Evolutionary conservation across 805 yeast genomes (phyloP).

Genomic region (Wickerhamiella slavikovae): DNA sequence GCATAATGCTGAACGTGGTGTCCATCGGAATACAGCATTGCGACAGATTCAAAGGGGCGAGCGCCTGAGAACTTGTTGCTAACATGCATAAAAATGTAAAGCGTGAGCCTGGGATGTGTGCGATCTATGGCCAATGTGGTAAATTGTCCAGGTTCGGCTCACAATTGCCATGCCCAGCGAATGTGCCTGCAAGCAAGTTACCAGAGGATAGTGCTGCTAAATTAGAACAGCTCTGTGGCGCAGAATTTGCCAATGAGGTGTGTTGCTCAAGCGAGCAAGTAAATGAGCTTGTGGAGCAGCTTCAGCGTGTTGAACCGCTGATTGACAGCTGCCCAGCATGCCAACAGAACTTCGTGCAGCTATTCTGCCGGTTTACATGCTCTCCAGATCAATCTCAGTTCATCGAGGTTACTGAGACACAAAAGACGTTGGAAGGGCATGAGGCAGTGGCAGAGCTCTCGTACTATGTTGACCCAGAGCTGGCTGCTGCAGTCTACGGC

Average conservation of each 20-base stretch:
- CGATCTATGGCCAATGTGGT: slow-evolving; percentile 36
- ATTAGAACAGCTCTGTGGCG: slow-evolving; percentile 51
- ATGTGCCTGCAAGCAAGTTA: slow-evolving; percentile 28
- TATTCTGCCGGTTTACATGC: slow-evolving; percentile 76
- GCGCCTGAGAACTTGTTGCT: too few species aligned
- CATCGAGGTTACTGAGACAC: slow-evolving; percentile 40
- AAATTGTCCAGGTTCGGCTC: slow-evolving; percentile 59
- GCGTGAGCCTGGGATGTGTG: slow-evolving; percentile 14
- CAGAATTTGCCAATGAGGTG: slow-evolving; percentile 27
- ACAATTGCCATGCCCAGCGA: slow-evolving; percentile 58
- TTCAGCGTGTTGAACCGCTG: slow-evolving; percentile 57
- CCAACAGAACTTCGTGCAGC: slow-evolving; percentile 56
- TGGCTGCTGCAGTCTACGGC: slow-evolving; percentile 49
- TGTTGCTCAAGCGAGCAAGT: slow-evolving; percentile 58
- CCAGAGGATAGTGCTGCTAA: slow-evolving; percentile 23
- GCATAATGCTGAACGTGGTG: too few species aligned
- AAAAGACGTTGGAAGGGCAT: slow-evolving; percentile 26
- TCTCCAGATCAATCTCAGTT: slow-evolving; percentile 65
- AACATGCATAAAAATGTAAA: too few species aligned
- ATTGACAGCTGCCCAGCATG: slow-evolving; percentile 93
- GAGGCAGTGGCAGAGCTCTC: slow-evolving; percentile 53
- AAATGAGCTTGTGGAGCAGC: slow-evolving; percentile 29
- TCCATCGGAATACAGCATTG: too few species aligned
- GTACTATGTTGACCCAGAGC: slow-evolving; percentile 33
- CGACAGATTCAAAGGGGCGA: too few species aligned